These are phyloP conservation scores for Diplodia intermedia DNA, from an alignment of 2,329 filamentous ascomycete genomes.

Conservation along the genomic window DNA sequence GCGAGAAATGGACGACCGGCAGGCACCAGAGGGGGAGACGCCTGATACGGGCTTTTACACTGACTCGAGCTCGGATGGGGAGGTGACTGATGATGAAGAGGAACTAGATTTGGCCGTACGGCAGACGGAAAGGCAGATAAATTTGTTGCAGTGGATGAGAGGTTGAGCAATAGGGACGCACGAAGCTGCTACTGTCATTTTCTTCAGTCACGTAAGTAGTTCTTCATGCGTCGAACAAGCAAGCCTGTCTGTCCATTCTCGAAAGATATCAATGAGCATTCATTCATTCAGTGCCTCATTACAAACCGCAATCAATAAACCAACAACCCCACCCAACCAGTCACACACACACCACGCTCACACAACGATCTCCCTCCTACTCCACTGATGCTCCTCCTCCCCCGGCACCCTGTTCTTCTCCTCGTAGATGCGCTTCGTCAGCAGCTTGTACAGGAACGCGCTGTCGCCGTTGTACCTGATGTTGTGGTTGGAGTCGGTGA, in stretches of 20 bases:
- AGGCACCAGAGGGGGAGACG: not conserved
- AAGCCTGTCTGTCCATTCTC: too few relatives aligned
- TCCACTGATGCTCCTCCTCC: constrained; percentile 19
- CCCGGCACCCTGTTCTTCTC: constrained; percentile 61
- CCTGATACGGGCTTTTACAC: not conserved
- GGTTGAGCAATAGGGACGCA: too few relatives aligned
- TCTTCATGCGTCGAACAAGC: too few relatives aligned
- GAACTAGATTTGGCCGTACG: not conserved
- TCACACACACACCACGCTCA: not conserved
- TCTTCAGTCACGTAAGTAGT: too few relatives aligned
- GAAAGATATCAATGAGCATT: too few relatives aligned
- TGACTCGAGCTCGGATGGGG: not conserved
- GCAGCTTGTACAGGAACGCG: constrained; percentile 66
- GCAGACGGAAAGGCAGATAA: constrained; percentile 4
- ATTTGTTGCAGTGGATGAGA: constrained; percentile 1
- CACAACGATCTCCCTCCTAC: constrained; percentile 9
- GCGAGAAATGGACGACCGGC: not conserved
- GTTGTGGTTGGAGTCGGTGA: constrained; percentile 66
- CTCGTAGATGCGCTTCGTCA: constrained; percentile 66
- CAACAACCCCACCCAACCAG: not conserved
- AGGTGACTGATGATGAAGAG: constrained; percentile 4
- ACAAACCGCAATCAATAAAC: too few relatives aligned
- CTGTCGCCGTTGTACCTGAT: constrained; percentile 65
- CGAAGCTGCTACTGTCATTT: too few relatives aligned
- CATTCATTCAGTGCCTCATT: too few relatives aligned